These are phyloP conservation scores for Leavenworthia alabamica DNA, from an alignment of 345 rosid species.

Conservation along the genomic window DNA sequence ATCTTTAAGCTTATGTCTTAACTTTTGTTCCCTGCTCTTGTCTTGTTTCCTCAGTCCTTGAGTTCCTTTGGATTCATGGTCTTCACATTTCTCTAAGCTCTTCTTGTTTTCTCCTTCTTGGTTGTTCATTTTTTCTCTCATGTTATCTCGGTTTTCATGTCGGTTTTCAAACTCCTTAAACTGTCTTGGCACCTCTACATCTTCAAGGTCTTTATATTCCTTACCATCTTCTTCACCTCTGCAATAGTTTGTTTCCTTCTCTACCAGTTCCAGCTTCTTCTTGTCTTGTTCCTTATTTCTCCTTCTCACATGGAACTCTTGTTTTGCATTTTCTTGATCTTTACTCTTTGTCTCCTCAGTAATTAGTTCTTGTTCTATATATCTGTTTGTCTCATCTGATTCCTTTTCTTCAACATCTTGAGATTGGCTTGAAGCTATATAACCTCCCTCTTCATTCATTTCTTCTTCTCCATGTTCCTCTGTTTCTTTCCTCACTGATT, in stretches of 20 bases:
- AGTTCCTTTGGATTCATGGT: neutral
- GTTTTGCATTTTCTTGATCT: neutral
- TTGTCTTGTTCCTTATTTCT: constrained; percentile 1
- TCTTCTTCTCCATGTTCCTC: neutral
- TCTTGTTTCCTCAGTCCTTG: neutral
- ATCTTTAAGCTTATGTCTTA: neutral
- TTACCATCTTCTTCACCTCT: neutral
- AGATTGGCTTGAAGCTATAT: neutral
- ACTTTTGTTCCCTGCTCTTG: neutral
- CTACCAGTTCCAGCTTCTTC: neutral
- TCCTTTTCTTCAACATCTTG: neutral
- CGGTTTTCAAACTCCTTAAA: neutral
- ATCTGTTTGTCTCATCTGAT: neutral
- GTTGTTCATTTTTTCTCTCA: neutral
- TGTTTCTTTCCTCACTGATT: neutral
- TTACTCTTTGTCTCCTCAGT: too few relatives aligned
- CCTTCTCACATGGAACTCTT: neutral
- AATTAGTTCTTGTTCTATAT: neutral
- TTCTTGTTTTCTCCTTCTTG: neutral
- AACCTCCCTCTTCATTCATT: neutral
- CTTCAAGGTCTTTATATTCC: neutral
- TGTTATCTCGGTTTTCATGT: neutral
- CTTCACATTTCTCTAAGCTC: neutral
- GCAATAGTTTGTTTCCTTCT: neutral
- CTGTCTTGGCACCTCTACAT: neutral